Evolutionary conservation across 352 stramenopile species (phyloP).

Genomic region (Albugo candida): DNA sequence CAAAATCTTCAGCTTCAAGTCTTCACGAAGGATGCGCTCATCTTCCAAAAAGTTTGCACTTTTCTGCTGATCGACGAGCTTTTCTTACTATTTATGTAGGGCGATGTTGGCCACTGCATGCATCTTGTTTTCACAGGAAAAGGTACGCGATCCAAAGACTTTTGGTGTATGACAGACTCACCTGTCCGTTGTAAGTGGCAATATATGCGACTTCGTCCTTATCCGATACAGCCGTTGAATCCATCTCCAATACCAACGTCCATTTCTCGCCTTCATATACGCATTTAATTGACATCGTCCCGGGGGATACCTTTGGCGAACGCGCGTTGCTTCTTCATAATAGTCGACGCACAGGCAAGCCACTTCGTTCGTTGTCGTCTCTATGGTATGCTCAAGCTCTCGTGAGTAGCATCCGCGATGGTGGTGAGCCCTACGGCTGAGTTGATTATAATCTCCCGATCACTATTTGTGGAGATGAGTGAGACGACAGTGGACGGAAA

Average conservation of each 20-base stretch:
- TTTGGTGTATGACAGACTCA: not conserved
- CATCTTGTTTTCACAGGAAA: constrained; percentile 57
- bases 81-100: constrained; percentile 11
- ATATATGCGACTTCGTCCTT: not conserved
- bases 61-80: not conserved
- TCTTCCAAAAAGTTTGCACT: constrained; percentile 36
- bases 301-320: constrained; percentile 63
- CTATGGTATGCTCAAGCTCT: not conserved
- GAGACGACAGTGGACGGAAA: constrained; percentile 34
- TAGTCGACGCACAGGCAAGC: constrained; percentile 34
- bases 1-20: constrained; percentile 36
- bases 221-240: constrained; percentile 20
- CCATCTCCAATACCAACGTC: constrained; percentile 17
- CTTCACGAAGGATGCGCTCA: constrained; percentile 19
- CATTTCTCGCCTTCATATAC: constrained; percentile 8
- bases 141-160: constrained; percentile 14
- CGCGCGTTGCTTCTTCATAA: constrained; percentile 34
- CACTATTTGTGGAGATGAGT: constrained; percentile 41
- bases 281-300: constrained; percentile 21
- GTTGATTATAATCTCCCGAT: constrained; percentile 45
- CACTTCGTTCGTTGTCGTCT: not conserved
- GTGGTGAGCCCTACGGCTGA: constrained; percentile 27
- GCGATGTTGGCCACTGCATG: constrained; percentile 53
- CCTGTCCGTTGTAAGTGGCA: not conserved
- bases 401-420: constrained; percentile 24